Evolutionary conservation across 352 stramenopile genomes (phyloP), one percentile per base, ranked within the genome.

Genomic region (Phytophthora aleatoria): DNA sequence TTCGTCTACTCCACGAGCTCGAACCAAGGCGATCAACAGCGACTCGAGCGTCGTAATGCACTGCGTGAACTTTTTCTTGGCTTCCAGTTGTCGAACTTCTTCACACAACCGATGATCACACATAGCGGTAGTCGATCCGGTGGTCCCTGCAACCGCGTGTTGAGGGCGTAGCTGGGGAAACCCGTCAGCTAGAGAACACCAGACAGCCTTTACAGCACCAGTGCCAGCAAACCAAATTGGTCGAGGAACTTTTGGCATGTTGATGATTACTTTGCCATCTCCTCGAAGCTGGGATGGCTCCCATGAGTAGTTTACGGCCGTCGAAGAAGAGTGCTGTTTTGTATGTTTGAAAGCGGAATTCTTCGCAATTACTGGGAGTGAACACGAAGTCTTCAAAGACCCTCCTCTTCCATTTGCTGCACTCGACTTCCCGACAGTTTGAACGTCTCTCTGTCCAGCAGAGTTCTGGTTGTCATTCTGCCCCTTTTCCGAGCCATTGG

Each of bases 201-300:
- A 97, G 27, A 95, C 84, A 3, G 87, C 85, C 49, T 94, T 87
- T 10, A 95, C 76, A 15, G 85, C 77, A 2, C 90, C 89, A 3
- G 84, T 94, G 2, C 89, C 89, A 15, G 79, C 75, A 62, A 94
- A 95, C 90, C 90, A 97, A 41, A 97, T 92, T 8, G 85, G 88
- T 44, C 73, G 74, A 5, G 89, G 87, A 12, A 92, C 71, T 41
- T 83, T 88, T 2, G 89, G 89, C 72, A 95, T 82, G 51, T 90
- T 90, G n/a, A 97, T 69, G 24, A 92, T 65, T 3, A 90, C 84
- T 42, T 85, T 89, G 8, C 83, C 83, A 44, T 91, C 69, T 10
- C 74, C 41, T 5, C 80, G 71, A 12, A 69, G 69, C 35, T 91
- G 85, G 1, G 77, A 90, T 13, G 77, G 83, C 44, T 89, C 78